Base-by-base conservation (phyloP, 176 grass and related monocot genomes). In the Guadua angustifolia region DNA sequence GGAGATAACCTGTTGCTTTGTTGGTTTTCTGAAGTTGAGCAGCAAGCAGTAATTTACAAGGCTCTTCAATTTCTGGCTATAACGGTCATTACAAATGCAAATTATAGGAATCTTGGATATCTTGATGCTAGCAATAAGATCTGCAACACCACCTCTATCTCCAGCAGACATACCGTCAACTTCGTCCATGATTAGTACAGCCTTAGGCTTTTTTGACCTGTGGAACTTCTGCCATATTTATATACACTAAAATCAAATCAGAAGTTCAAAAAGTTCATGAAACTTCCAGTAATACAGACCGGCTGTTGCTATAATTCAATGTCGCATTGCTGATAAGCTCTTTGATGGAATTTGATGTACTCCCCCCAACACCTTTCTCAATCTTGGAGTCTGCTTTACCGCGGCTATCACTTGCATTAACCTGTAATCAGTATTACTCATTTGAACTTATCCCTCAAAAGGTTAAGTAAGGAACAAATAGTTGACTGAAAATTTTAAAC, bases 101-200 rank as follows among this genome's bases (percentile, higher is more conserved):
- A 99, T 86, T 69, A 99, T 96, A 43, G 97, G 97, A 74, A 99
- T 96, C 82, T 99, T 99, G 49, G 93, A 94, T 69, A 96, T 92
- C 80, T 99, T 99, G 73, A 99, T 99, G 83, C 97, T 99, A 86
- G 97, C 91, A 89, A 99, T 94, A 83, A 99, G 89, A 92, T 99
- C 97, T 79, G 91, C 97, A 78, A 99, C 97, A 80, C 97, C 97
- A 43, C 97, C 97, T 89, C 97, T 90, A 87, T 99, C 97, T 85
- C 97, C 97, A 91, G 93, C 97, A 81, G 97, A 99, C 97, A 99
- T 99, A 60, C 97, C 97, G 5, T 99, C 97, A 85, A 99, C 97
- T 82, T 99, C 93, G 25, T 99, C 97, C 97, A 99, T 99, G 67
- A 99, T 89, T 46, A 99, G 84, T 82, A 99, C 93, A 85, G 97